Percentiles rank a stretch among this genome's conserved stretches.
Conservation (phyloP, 805 yeast genomes). For the Ogataea glucozyma region DNA sequence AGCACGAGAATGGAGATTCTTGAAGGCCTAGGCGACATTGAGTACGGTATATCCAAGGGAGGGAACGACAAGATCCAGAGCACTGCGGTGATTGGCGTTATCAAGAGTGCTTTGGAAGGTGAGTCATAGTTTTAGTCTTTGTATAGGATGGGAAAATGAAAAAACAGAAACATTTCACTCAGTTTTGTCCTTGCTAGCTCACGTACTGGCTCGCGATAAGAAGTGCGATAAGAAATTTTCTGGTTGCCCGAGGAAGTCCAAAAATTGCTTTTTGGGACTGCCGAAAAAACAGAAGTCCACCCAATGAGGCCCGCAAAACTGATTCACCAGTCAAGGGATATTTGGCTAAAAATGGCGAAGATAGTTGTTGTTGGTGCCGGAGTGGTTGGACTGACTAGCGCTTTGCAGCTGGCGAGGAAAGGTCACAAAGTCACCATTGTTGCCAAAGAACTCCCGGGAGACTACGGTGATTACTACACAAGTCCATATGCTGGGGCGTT, state of each 20-base stretch:
- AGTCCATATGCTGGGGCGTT: constrained; percentile 54
- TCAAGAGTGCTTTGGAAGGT: constrained; percentile 64
- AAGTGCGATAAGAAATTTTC: no score
- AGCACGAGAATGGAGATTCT: constrained; percentile 63
- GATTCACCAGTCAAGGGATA: no score
- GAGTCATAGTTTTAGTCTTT: constrained; percentile 29
- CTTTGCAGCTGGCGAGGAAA: constrained; percentile 45
- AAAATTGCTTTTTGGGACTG: no score
- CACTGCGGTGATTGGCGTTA: constrained; percentile 85
- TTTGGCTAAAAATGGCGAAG: constrained; percentile 19
- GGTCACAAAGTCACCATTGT: constrained; percentile 47
- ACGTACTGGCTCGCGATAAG: no score
- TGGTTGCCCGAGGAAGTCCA: not conserved
- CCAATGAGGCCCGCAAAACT: no score
- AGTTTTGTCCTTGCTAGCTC: no score
- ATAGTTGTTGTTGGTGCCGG: constrained; percentile 45
- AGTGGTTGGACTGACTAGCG: constrained; percentile 57
- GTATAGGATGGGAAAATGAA: not conserved
- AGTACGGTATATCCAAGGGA: constrained; percentile 88
- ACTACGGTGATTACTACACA: constrained; percentile 43
- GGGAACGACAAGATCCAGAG: constrained; percentile 89
- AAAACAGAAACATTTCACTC: not conserved
- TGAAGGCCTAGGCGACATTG: constrained; percentile 79
- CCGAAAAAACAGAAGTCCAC: not conserved
- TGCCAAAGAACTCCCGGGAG: constrained; percentile 43